Percentiles rank a stretch among this genome's conserved stretches.
Evolutionary conservation across 2,329 filamentous ascomycete species (phyloP).

Genomic region (Acrodontium crateriforme): DNA sequence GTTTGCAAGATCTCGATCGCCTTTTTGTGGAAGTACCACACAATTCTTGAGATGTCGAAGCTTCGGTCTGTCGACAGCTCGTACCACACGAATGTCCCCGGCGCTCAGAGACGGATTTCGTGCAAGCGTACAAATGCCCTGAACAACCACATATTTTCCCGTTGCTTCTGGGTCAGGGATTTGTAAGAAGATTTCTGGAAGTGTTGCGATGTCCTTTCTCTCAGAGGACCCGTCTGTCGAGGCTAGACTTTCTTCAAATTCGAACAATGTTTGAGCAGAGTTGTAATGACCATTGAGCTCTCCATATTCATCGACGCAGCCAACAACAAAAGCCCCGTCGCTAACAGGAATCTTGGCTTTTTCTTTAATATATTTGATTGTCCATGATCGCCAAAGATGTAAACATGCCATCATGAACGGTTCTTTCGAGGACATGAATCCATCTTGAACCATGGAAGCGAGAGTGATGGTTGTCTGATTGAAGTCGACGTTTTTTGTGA

Average conservation of each 20-base stretch:
- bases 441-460: conserved; percentile 61
- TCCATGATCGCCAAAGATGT: conserved; percentile 77
- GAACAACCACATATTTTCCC: conserved; percentile 49
- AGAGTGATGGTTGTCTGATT: conserved; percentile 67
- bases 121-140: conserved; percentile 69
- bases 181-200: conserved; percentile 86
- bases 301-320: conserved; percentile 73
- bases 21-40: conserved; percentile 71
- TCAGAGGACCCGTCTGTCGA: too few species aligned
- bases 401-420: conserved; percentile 73
- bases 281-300: conserved; percentile 56
- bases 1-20: conserved; percentile 71
- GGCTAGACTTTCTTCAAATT: too few species aligned
- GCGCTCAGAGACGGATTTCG: conserved; percentile 90
- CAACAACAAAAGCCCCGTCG: conserved; percentile 74
- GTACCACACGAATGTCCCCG: conserved; percentile 78
- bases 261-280: conserved; percentile 12
- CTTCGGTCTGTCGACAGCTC: conserved; percentile 61
- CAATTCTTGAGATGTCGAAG: conserved; percentile 70
- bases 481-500: conserved; percentile 68
- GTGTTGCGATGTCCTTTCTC: conserved; percentile 5
- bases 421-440: conserved; percentile 61
- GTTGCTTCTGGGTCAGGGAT: conserved; percentile 37
- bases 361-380: conserved; percentile 78
- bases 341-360: conserved; percentile 77